Base-by-base conservation (phyloP, 441 rosid genomes). In the Corymbia calophylla region DNA sequence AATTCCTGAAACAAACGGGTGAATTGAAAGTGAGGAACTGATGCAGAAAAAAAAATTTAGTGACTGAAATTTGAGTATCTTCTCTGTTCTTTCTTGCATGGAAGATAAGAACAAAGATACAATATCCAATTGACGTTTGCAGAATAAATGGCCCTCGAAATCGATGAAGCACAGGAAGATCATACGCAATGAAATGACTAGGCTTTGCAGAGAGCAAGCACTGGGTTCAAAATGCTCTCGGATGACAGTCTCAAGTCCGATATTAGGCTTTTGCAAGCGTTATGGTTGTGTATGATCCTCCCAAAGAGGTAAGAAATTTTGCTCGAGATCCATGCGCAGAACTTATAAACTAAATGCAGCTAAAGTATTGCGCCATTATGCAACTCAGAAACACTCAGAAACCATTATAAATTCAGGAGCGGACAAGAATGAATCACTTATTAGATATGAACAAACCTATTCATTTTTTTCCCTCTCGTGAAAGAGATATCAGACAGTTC, bases 1-100 rank as follows among this genome's bases (percentile, higher is more conserved):
- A 96, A 96, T 90, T 97, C 99, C 99, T 97, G 89, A 17, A 90
- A 87, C 29, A 25, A 66, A 54, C 18, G 18, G 7, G 14, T 32
- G 53, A 44, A 47, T 48, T 29, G 31, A 68, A 68, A 68, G 77
- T 68, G 77, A 68, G 77, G 44, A 68, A 32, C 77, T 68, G 44
- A 32, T 68, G 3, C 77, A 68, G n/a, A n/a, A n/a, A n/a, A n/a
- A n/a, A n/a, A n/a, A n/a, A n/a, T 39, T 68, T 8, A 68, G 31
- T 1, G 77, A 64, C 77, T 68, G 21, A 68, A 68, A 16, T 68
- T 17, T 16, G 44, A 31, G 19, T 32, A 31, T 68, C 77, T 68
- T 32, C 44, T 68, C 77, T 31, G 44, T 68, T 68, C 77, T 17
- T 68, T 68, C 44, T 68, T 66, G 44, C 17, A 68, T 8, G 77